These are phyloP conservation scores for Bassia scoparia DNA, from an alignment of 148 eudicot species.

Conservation along the genomic window DNA sequence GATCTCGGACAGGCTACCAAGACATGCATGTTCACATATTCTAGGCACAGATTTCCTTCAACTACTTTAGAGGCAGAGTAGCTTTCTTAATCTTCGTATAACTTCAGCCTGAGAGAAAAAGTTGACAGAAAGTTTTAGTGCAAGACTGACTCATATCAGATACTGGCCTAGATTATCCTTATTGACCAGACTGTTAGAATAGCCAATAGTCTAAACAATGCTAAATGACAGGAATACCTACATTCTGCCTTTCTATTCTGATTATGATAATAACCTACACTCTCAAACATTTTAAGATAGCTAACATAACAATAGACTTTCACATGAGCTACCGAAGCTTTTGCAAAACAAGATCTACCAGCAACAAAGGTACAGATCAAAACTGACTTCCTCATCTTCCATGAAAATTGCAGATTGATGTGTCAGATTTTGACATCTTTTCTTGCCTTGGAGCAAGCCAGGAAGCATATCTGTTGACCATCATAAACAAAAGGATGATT, in stretches of 20 bases:
- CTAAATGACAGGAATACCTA: neutral
- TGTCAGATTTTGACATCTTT: slow-evolving; percentile 91
- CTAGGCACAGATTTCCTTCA: slow-evolving; percentile 76
- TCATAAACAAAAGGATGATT: slow-evolving; percentile 2
- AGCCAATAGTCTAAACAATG: too few species aligned
- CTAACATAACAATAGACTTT: neutral
- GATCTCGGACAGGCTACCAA: slow-evolving; percentile 77
- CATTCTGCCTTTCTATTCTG: neutral
- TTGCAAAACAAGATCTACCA: neutral
- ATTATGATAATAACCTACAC: neutral
- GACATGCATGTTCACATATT: slow-evolving; percentile 44
- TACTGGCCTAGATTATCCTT: neutral
- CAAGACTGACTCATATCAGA: neutral
- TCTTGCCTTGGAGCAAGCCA: slow-evolving; percentile 83
- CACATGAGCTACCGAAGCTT: neutral
- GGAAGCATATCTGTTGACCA: slow-evolving; percentile 83
- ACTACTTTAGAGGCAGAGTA: slow-evolving; percentile 70
- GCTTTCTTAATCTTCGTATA: slow-evolving; percentile 75
- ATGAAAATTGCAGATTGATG: slow-evolving; percentile 78
- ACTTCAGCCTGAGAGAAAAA: slow-evolving; percentile 57
- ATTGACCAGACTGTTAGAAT: neutral
- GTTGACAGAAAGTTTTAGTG: slow-evolving; percentile 7
- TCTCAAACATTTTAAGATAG: neutral
- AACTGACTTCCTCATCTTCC: slow-evolving; percentile 88
- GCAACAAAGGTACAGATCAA: neutral